Percentiles rank a stretch among this genome's conserved stretches.
These are phyloP conservation scores for Euphorbia tirucalli DNA, from an alignment of 345 rosid genomes.

Conservation along the genomic window DNA sequence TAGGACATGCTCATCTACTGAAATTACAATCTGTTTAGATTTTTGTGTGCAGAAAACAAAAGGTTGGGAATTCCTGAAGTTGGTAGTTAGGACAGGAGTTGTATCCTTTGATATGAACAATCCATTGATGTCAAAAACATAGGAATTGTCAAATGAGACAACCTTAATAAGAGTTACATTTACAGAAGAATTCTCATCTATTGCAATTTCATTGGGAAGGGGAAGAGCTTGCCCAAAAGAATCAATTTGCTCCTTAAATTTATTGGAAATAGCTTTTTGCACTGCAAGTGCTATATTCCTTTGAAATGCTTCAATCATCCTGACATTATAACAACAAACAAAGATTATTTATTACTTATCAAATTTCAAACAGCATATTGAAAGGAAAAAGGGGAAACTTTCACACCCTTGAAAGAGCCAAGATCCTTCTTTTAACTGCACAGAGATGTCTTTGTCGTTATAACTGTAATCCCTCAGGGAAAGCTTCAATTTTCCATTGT, in stretches of 20 bases:
- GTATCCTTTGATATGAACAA: constrained; percentile 38
- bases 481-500: constrained; percentile 68
- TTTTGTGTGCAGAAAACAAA: not conserved
- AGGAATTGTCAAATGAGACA: constrained; percentile 42
- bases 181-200: constrained; percentile 80
- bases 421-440: constrained; percentile 80
- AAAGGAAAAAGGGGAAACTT: not conserved
- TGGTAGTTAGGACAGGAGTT: not conserved
- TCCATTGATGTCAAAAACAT: constrained; percentile 77
- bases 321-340: constrained; percentile 23
- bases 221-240: constrained; percentile 70
- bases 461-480: constrained; percentile 73
- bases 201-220: constrained; percentile 84
- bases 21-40: not conserved
- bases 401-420: constrained; percentile 97
- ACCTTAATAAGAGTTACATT: constrained; percentile 70
- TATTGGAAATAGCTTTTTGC: constrained; percentile 68
- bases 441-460: constrained; percentile 60
- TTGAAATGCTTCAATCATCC: constrained; percentile 89
- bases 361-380: not conserved
- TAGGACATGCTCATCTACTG: not conserved
- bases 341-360: not conserved
- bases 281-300: constrained; percentile 70
- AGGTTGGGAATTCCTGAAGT: not conserved
- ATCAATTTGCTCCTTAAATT: constrained; percentile 74